phyloP scores from a whole-genome alignment of 2,329 filamentous ascomycete genomes.

The Pestalotiopsis sp. region DNA sequence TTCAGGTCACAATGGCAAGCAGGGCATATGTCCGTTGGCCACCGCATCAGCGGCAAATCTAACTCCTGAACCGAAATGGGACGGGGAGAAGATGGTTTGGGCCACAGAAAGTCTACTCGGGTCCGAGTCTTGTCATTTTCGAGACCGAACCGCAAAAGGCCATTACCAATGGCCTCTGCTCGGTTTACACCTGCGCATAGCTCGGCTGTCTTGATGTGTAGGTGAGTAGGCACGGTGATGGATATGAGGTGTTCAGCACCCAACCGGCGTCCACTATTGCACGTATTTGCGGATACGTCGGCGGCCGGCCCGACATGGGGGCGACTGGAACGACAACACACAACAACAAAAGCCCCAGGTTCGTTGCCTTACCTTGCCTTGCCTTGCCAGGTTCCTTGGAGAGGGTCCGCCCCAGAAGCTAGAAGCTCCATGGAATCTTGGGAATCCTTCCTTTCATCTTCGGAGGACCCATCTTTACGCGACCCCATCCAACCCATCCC shows the following conservation, averaged over 20 bases:
- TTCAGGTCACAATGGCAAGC: neutral
- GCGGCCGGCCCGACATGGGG: neutral
- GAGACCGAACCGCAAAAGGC: neutral
- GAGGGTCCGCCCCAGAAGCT: slow-evolving; percentile 1
- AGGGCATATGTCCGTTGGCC: neutral
- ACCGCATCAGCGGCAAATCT: neutral
- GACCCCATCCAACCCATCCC: neutral
- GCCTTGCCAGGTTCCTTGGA: neutral
- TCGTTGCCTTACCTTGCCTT: neutral
- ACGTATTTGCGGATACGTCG: neutral
- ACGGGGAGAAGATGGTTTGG: neutral
- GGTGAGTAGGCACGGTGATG: neutral
- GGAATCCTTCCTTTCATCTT: slow-evolving; percentile 7
- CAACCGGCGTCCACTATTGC: neutral
- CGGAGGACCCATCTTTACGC: neutral
- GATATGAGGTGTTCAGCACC: neutral
- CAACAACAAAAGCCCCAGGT: neutral
- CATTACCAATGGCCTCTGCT: neutral
- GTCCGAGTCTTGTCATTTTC: neutral
- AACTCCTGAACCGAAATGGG: neutral
- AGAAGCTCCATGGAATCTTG: slow-evolving; percentile 3
- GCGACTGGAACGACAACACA: neutral
- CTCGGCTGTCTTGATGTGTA: neutral
- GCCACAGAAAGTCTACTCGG: neutral
- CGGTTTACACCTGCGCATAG: neutral